These are phyloP conservation scores for Phytophthora boehmeriae DNA, from an alignment of 352 stramenopile species.

Conservation along the genomic window DNA sequence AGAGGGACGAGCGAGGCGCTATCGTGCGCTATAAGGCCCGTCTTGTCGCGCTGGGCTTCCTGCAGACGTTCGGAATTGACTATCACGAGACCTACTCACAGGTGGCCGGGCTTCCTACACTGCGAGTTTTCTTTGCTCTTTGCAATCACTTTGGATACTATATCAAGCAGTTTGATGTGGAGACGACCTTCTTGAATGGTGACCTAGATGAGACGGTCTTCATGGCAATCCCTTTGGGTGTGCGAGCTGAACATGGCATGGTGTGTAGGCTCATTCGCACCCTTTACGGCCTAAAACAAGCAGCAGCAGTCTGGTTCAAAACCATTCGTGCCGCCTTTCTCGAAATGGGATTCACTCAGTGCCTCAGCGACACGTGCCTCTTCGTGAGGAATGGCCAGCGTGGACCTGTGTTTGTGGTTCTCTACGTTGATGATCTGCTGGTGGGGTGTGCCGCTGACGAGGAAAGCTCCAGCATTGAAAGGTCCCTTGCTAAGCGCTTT, in stretches of 20 bases:
- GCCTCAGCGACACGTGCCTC: slow-evolving; percentile 4
- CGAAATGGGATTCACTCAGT: background rate
- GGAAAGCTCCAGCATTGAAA: too few relatives aligned
- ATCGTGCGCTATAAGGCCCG: slow-evolving; percentile 24
- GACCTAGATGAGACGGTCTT: slow-evolving; percentile 29
- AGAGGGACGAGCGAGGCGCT: slow-evolving; percentile 21
- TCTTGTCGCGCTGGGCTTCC: slow-evolving; percentile 20
- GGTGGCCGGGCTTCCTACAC: slow-evolving; percentile 24
- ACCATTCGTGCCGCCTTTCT: slow-evolving; percentile 19
- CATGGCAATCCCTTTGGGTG: slow-evolving; percentile 21
- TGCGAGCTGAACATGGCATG: slow-evolving; percentile 14
- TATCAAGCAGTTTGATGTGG: slow-evolving; percentile 27
- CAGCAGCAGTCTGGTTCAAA: slow-evolving; percentile 34
- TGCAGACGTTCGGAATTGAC: slow-evolving; percentile 22
- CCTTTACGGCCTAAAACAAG: slow-evolving; percentile 47
- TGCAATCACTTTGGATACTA: slow-evolving; percentile 9
- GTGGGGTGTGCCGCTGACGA: slow-evolving; percentile 5
- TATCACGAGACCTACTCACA: slow-evolving; percentile 32
- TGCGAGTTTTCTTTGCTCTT: slow-evolving; percentile 29
- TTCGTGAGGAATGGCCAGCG: background rate
- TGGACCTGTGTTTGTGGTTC: slow-evolving; percentile 6
- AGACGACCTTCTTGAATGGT: slow-evolving; percentile 41
- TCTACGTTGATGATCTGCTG: slow-evolving; percentile 19
- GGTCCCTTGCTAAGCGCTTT: slow-evolving; percentile 16
- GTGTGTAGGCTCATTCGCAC: slow-evolving; percentile 31